Base-by-base conservation (phyloP, 352 stramenopile genomes). In the Phytophthora sojae region DNA sequence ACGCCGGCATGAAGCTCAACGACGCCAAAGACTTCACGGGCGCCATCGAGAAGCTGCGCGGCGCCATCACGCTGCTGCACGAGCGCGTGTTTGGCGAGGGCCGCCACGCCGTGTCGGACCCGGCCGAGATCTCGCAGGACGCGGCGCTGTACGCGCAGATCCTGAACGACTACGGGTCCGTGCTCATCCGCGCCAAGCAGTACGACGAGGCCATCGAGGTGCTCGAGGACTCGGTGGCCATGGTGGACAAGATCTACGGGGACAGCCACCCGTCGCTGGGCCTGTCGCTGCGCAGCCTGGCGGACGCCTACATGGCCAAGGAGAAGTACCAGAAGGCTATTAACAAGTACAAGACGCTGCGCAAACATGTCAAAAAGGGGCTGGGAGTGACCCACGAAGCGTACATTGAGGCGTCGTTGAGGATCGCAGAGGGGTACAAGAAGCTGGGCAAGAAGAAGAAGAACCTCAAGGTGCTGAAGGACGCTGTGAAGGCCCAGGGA, bases 211-310 rank as follows among this genome's bases (percentile, higher is more conserved):
- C 89, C 2, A 82, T 92, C 14, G 85, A 93, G 21, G 87, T 96
- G 37, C 67, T 96, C 2, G 79, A 93, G 55, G 88, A 96, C 64
- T 83, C 88, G 7, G 75, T 93, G 12, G 67, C 81, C 15, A 91
- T 95, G 76, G 85, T 85, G 57, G 73, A 89, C 70, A 85, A 87
- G 54, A 85, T 96, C 50, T 94, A 91, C 57, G 89, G 86, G 3
- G 76, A 91, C 49, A 94, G 85, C 65, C 89, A 96, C 54, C 89
- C 89, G 66, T 93, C 87, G 42, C 81, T 93, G 1, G 88, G 88
- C 2, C 71, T 96, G 9, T 87, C 86, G 14, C 77, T 94, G 30
- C 83, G 86, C 30, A 94, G 84, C 59, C 80, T 96, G 45, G 89
- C 83, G 2, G 88, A 96, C n/a, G 89, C 89, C 0, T 90, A 94